These are phyloP conservation scores for Lactarius pseudohatsudake DNA, from an alignment of 768 basidiomycete species.

Conservation along the genomic window DNA sequence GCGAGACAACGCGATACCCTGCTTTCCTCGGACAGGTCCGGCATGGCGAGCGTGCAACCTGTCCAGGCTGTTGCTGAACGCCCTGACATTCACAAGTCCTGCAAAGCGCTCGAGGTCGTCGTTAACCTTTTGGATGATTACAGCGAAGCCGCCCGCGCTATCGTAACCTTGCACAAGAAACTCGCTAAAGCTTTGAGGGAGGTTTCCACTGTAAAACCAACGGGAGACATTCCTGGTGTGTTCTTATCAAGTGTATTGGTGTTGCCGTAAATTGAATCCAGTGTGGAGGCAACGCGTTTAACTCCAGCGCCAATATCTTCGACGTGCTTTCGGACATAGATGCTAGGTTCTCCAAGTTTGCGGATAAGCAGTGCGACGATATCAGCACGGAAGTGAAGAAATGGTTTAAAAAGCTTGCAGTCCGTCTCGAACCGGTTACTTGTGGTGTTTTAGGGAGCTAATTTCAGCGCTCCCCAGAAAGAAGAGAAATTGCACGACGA, in stretches of 20 bases:
- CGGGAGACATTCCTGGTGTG: constrained; percentile 62
- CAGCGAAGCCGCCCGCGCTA: constrained; percentile 63
- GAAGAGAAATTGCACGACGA: constrained; percentile 80
- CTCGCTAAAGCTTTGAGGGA: constrained; percentile 70
- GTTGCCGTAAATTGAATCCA: constrained; percentile 9
- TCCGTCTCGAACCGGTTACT: constrained; percentile 39
- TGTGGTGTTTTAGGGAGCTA: neutral
- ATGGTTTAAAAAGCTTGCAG: constrained; percentile 83
- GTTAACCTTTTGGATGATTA: constrained; percentile 70
- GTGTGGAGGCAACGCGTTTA: constrained; percentile 62
- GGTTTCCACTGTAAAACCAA: constrained; percentile 57
- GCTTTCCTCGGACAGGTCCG: constrained; percentile 1
- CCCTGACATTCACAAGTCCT: constrained; percentile 75
- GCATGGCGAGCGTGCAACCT: constrained; percentile 27
- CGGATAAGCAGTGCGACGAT: constrained; percentile 68
- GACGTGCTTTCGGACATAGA: constrained; percentile 72
- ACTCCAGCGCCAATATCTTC: constrained; percentile 61
- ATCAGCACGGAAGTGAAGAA: constrained; percentile 73
- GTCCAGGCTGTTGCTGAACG: constrained; percentile 52
- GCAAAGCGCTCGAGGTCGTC: constrained; percentile 70
- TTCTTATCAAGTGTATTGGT: constrained; percentile 8
- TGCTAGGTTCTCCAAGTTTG: constrained; percentile 69
- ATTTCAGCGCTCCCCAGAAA: constrained; percentile 49
- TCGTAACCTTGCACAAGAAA: constrained; percentile 70
- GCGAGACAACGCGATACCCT: constrained; percentile 3